phyloP scores from a whole-genome alignment of 2,329 filamentous ascomycete species.

The Fusarium haematococcum region DNA sequence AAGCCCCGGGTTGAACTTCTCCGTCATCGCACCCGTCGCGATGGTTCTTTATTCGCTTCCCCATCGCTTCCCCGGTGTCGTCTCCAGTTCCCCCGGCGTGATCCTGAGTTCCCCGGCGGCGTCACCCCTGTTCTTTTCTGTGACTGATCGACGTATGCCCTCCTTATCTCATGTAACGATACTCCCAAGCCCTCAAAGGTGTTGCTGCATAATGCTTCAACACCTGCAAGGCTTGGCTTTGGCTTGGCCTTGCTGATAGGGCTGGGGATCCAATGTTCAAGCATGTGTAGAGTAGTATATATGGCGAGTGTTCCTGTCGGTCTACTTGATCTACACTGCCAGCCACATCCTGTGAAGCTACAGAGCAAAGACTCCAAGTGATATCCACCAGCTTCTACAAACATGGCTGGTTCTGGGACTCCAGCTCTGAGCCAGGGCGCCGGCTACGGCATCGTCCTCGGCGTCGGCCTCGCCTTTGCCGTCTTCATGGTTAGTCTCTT shows the following conservation, averaged over 20 bases:
- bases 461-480: conserved; percentile 78
- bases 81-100: neutral
- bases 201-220: neutral
- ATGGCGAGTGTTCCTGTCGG: neutral
- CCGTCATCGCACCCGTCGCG: neutral
- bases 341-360: neutral
- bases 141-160: conserved; percentile 1
- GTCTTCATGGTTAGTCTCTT: conserved; percentile 68
- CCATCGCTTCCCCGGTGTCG: neutral
- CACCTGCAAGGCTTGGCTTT: neutral
- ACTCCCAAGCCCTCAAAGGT: neutral
- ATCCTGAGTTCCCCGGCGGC: conserved; percentile 68
- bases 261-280: neutral
- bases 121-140: neutral
- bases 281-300: neutral
- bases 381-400: neutral
- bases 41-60: neutral
- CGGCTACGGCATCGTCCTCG: conserved; percentile 82
- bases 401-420: conserved; percentile 17
- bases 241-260: neutral
- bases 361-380: neutral
- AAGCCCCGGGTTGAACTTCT: neutral
- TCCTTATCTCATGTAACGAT: conserved; percentile 5
- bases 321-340: neutral
- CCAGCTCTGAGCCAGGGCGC: conserved; percentile 66